A percentile compares a stretch with the other conserved stretches of the same genome.
These are phyloP conservation scores for Citrus inodora DNA, from an alignment of 345 rosid genomes.

Conservation along the genomic window DNA sequence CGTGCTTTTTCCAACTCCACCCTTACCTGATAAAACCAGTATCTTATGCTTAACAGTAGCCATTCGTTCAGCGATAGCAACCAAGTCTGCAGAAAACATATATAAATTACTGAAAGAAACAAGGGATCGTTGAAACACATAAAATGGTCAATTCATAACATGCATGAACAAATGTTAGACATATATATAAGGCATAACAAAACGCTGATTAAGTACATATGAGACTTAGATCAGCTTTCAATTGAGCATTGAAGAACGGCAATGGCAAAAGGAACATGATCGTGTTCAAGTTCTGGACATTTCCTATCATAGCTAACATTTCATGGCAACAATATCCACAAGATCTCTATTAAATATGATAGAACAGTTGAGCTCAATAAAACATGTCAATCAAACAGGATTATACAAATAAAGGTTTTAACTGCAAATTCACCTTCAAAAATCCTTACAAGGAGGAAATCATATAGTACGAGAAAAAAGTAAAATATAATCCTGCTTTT, in stretches of 20 bases:
- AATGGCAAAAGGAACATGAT: neutral
- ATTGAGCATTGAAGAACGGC: neutral
- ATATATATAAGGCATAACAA: neutral
- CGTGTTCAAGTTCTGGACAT: neutral
- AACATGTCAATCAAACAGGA: neutral
- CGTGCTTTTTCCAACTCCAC: conserved; percentile 98
- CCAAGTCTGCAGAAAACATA: conserved; percentile 64
- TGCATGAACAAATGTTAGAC: neutral
- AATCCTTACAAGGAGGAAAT: neutral
- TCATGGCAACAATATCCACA: neutral
- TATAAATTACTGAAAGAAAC: neutral
- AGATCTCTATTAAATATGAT: neutral
- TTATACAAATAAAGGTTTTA: neutral
- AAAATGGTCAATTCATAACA: neutral
- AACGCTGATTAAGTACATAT: neutral
- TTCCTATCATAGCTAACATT: neutral
- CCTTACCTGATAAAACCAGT: conserved; percentile 84
- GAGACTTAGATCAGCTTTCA: neutral
- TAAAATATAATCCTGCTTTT: neutral
- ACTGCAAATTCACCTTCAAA: neutral
- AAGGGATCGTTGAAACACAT: neutral
- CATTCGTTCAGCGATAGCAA: conserved; percentile 88
- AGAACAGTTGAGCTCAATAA: neutral
- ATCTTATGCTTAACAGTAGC: conserved; percentile 93
- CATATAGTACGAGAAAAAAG: neutral